phyloP scores from a whole-genome alignment of 768 basidiomycete genomes.

The Suillus weaverae region DNA sequence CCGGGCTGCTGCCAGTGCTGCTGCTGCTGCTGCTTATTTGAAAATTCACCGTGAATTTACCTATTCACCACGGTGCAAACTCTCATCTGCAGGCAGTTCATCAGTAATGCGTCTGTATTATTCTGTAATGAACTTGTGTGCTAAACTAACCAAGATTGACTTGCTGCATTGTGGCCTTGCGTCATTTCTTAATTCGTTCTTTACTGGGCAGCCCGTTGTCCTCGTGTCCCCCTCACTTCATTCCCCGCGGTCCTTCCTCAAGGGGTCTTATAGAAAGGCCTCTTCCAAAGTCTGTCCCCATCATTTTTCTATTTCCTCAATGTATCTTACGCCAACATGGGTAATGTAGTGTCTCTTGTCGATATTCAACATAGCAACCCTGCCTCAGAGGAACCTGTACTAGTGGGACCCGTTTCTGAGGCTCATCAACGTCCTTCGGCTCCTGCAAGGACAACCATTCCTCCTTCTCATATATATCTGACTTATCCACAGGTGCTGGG shows the following conservation, averaged over 20 bases:
- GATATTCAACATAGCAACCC: slow-evolving; percentile 26
- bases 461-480: slow-evolving; percentile 37
- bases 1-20: too few relatives aligned
- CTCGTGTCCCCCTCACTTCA: slow-evolving; percentile 30
- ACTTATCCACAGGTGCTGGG: slow-evolving; percentile 33
- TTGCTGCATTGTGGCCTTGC: slow-evolving; percentile 19
- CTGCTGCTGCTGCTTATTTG: background rate
- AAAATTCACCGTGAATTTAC: slow-evolving; percentile 9
- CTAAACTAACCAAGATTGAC: slow-evolving; percentile 15
- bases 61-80: slow-evolving; percentile 6
- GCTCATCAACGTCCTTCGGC: slow-evolving; percentile 5
- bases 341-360: slow-evolving; percentile 34
- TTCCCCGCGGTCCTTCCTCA: slow-evolving; percentile 26
- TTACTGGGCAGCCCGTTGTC: slow-evolving; percentile 23
- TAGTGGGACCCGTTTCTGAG: background rate
- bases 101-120: slow-evolving; percentile 19
- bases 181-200: slow-evolving; percentile 23
- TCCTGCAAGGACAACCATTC: slow-evolving; percentile 18
- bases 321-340: slow-evolving; percentile 26
- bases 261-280: slow-evolving; percentile 23
- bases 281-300: slow-evolving; percentile 24
- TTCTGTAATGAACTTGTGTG: slow-evolving; percentile 20
- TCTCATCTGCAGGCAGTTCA: slow-evolving; percentile 5
- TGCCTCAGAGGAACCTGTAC: slow-evolving; percentile 15
- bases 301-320: slow-evolving; percentile 8